Base-by-base conservation (phyloP, 2,329 filamentous ascomycete species). In the Drechslera avenae region DNA sequence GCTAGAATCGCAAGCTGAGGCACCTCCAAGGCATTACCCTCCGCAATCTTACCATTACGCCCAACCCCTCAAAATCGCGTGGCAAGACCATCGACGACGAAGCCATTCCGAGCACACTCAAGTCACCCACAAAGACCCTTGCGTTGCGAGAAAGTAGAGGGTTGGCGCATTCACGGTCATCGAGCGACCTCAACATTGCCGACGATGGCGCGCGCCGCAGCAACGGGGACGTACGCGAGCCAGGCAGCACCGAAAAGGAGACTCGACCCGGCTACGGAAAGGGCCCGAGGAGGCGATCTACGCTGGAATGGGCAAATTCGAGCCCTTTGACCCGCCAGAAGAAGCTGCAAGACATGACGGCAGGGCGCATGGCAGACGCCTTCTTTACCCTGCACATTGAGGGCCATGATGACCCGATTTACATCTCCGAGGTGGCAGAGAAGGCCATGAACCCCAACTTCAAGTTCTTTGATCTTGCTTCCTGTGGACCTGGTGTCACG, bases 381-480 rank as follows among this genome's bases (percentile, higher is more conserved):
- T 97, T 96, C 80, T 94, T 96, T 73, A 89, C 90, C 2, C 70
- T 97, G 43, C 92, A 97, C 72, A 83, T 86, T 37, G 77, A 83
- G 1, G 83, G 76, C 3, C 75, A 85, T 43, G 67, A 59, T 10
- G 86, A 90, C 13, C 91, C 93, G 0, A 76, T 97, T n/a, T 97
- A 97, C 71, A 84, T 96, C 63, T 96, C 91, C 67, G 93, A 97
- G 75, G 80, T 88, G 17, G 83, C 86, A 21, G 83, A 88, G 61
- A 85, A 86, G 65, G 86, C 89, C n/a, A 91, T 91, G 75, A 97
- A 97, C 71, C 94, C 94, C 57, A 91, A 88, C 63, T 97, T 96
- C 71, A 85, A 85, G 35, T 88, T 89, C 69, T 95, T 97, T 69
- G 88, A 95, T 55, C 81, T 96, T 5, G 81, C 82, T 18, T 75